Evolutionary conservation across 306 rosid genomes (phyloP).

Genomic region (Casuarina cunninghamiana): DNA sequence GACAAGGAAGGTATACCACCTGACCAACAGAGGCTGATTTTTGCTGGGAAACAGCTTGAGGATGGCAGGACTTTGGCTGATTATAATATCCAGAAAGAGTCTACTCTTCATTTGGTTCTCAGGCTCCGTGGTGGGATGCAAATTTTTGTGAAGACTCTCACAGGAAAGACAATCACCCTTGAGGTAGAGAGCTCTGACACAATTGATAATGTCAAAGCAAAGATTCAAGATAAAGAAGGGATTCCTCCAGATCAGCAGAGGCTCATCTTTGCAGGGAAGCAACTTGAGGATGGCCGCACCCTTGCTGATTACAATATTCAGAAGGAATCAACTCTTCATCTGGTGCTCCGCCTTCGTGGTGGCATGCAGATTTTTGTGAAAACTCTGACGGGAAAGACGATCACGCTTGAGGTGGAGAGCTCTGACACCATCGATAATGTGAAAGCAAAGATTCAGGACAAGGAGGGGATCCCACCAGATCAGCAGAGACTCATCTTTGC

Average conservation of each 20-base stretch:
- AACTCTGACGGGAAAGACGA: background rate
- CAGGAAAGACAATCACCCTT: background rate
- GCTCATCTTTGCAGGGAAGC: background rate
- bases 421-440: background rate
- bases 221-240: background rate
- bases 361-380: background rate
- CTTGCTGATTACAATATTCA: background rate
- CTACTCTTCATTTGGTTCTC: background rate
- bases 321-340: background rate
- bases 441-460: too few species aligned
- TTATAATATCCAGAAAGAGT: background rate
- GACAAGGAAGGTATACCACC: background rate
- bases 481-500: too few species aligned
- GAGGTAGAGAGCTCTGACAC: background rate
- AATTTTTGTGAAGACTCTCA: background rate
- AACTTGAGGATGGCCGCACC: background rate
- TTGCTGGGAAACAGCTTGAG: conserved; percentile 1
- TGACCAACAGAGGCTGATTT: background rate
- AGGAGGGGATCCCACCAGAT: too few species aligned
- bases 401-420: background rate
- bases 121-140: background rate
- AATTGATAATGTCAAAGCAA: background rate
- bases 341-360: background rate
- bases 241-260: conserved; percentile 3
- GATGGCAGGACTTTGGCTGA: background rate